Percentiles rank a stretch among this genome's conserved stretches.
phyloP scores from a whole-genome alignment of 1,284 basidiomycete genomes.

The Ustilago tritici region DNA sequence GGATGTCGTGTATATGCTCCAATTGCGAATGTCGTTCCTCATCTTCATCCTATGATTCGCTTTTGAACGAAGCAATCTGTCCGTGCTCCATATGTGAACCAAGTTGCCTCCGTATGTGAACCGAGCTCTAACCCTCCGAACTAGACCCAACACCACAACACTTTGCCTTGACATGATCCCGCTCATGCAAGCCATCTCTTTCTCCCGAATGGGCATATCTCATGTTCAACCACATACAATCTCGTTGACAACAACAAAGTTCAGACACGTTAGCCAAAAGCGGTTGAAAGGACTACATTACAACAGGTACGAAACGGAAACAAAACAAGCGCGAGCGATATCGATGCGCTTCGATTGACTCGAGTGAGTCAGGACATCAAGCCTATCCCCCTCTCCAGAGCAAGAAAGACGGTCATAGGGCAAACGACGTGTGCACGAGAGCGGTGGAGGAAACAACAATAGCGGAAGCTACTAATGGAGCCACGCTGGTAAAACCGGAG shows the following conservation, averaged over 20 bases:
- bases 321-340: not conserved
- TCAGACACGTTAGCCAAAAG: not conserved
- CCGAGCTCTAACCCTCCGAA: not conserved
- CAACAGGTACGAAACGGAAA: conserved; percentile 32
- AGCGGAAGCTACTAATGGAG: not conserved
- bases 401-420: not conserved
- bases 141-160: not conserved
- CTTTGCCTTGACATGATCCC: not conserved
- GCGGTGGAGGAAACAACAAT: not conserved
- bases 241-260: not conserved
- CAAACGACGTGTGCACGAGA: conserved; percentile 1
- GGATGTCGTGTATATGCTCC: not conserved
- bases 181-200: not conserved
- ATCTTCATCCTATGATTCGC: too few species aligned
- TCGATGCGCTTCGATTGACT: conserved; percentile 4
- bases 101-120: too few species aligned
- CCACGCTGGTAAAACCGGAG: not conserved
- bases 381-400: not conserved
- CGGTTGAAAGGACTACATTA: conserved; percentile 23
- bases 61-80: too few species aligned
- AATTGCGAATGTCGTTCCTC: not conserved
- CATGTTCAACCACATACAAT: not conserved
- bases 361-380: conserved; percentile 2
- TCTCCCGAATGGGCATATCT: not conserved
- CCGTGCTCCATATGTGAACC: too few species aligned